These are phyloP conservation scores for Earliella scabrosa DNA, from an alignment of 1,284 basidiomycete genomes.

Conservation along the genomic window DNA sequence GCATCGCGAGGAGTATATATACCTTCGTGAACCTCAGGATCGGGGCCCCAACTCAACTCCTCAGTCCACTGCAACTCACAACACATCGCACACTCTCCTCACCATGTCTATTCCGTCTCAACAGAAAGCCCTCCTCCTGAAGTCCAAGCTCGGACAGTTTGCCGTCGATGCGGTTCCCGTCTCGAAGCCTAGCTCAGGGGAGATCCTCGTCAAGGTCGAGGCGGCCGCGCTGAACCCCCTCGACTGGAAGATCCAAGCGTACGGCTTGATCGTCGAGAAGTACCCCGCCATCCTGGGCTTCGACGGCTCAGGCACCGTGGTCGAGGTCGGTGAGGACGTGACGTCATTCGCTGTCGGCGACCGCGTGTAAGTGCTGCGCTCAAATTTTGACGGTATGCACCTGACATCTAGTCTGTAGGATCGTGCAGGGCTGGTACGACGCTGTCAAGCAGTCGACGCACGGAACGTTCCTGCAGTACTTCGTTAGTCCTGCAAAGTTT, in stretches of 20 bases:
- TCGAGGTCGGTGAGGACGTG: conserved; percentile 58
- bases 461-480: conserved; percentile 37
- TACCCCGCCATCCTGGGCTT: conserved; percentile 55
- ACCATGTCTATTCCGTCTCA: background rate
- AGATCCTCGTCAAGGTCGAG: conserved; percentile 45
- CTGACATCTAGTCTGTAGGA: conserved; percentile 17
- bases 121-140: conserved; percentile 33
- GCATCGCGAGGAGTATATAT: no score
- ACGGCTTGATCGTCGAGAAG: conserved; percentile 34
- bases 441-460: conserved; percentile 30
- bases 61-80: no score
- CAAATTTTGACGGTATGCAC: no score
- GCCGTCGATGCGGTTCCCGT: conserved; percentile 23
- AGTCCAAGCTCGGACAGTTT: conserved; percentile 19
- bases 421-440: conserved; percentile 25
- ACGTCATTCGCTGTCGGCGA: conserved; percentile 43
- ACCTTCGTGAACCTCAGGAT: conserved; percentile 36
- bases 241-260: conserved; percentile 43
- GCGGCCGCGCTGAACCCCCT: conserved; percentile 46
- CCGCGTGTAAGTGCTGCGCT: conserved; percentile 37
- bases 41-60: no score
- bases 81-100: conserved; percentile 36
- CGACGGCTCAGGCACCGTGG: conserved; percentile 63
- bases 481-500: conserved; percentile 29
- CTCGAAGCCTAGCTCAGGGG: conserved; percentile 40